phyloP scores from a whole-genome alignment of 345 rosid species.

The Lumnitzera racemosa region DNA sequence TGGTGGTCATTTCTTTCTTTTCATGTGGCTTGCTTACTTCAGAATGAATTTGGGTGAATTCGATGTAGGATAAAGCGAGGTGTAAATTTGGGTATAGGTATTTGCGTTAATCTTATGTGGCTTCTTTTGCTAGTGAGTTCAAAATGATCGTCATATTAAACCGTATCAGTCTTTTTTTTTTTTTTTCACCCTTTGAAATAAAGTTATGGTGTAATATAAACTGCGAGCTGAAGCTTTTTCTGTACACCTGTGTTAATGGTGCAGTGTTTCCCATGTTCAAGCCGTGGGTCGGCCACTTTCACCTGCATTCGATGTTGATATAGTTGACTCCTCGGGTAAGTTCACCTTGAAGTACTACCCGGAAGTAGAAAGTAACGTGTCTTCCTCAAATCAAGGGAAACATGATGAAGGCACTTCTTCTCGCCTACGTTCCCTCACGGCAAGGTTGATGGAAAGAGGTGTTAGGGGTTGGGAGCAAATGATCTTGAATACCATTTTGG shows the following conservation, averaged over 20 bases:
- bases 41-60: no score
- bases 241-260: background rate
- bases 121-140: no score
- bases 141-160: no score
- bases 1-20: no score
- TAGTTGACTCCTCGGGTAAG: conserved; percentile 11
- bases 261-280: conserved; percentile 25
- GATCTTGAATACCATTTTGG: conserved; percentile 12
- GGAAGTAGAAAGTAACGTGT: conserved; percentile 2
- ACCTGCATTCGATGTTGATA: conserved; percentile 13
- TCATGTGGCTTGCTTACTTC: no score
- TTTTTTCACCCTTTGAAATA: no score
- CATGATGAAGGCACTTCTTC: conserved; percentile 2
- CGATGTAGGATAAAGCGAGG: no score
- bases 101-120: no score
- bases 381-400: background rate
- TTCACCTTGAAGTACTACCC: conserved; percentile 21
- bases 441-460: conserved; percentile 21
- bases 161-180: no score
- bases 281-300: conserved; percentile 18
- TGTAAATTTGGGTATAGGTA: no score
- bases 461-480: conserved; percentile 31
- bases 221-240: background rate
- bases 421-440: conserved; percentile 11
- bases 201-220: no score